phyloP scores from a whole-genome alignment of 2,329 filamentous ascomycete species.

The Apiospora marii region DNA sequence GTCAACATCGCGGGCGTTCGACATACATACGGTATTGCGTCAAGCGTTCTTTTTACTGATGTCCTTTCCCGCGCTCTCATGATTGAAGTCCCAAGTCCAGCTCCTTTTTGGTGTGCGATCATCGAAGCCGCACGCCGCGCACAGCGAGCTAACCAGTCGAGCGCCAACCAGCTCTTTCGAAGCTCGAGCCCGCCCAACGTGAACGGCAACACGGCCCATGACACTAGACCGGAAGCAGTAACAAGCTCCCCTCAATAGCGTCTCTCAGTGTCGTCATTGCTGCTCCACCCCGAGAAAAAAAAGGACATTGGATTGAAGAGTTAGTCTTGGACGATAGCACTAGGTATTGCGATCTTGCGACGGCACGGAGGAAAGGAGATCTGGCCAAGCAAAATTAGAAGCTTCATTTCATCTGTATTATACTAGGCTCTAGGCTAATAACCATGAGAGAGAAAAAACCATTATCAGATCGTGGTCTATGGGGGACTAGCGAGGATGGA shows the following conservation, averaged over 20 bases:
- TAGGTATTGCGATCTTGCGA: neutral
- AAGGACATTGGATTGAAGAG: neutral
- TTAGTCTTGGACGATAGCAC: neutral
- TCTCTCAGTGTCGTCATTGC: conserved; percentile 6
- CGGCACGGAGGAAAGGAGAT: neutral
- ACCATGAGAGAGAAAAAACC: too few relatives aligned
- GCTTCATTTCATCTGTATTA: neutral
- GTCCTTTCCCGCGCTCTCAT: neutral
- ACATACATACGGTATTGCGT: neutral
- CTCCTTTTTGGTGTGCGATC: neutral
- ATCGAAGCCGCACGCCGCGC: conserved; percentile 4
- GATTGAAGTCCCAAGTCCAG: neutral
- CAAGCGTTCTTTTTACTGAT: neutral
- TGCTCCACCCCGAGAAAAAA: neutral
- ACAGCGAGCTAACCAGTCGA: neutral
- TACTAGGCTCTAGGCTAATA: neutral
- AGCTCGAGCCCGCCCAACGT: neutral
- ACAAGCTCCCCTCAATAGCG: conserved; percentile 18
- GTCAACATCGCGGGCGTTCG: neutral
- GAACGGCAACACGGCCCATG: neutral
- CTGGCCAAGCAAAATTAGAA: neutral
- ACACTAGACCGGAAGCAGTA: neutral
- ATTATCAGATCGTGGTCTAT: neutral
- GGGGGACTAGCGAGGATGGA: neutral
- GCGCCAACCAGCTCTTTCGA: neutral